Base-by-base conservation (phyloP, 192 early-diverging fungal genomes). In the Blastocladiella britannica region DNA sequence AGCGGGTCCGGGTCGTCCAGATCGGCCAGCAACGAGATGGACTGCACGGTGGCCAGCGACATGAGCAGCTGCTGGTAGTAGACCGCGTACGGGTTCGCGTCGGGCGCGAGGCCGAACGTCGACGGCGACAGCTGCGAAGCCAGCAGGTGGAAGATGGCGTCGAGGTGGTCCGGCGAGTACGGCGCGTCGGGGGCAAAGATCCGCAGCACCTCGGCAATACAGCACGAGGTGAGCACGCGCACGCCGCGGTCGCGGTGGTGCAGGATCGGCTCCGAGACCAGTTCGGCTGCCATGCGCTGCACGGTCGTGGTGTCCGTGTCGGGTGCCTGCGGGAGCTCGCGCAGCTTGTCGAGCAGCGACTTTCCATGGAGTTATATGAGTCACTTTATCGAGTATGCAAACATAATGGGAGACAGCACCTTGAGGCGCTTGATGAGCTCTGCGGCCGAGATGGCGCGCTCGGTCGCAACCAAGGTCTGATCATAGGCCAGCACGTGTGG, bases 121-220 rank as follows among this genome's bases (percentile, higher is more conserved):
- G 92, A 60, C 52, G 75, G 63, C 57, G 74, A 68, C 26, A 98
- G 70, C 63, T 93, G 89, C 52, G 64, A 66, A 20, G 83, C 72
- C 67, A 95, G 93, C 28, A 89, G 75, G 51, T 74, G 69, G 70
- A 98, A 98, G 26, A 93, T 79, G 3, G 62, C 60, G 80, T 72
- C 78, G 18, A 97, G 73, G 57, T 92, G 80, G 4, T 64, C 65
- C 53, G 83, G 77, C 51, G 58, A 76, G 67, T 93, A 95, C 8
- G 93, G 93, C 4, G 88, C 84, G 56, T 93, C 88, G 8, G 92
- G 92, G 15, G 94, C 94, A 65, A 84, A 91, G 8, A 98, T 70
- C 23, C 91, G 76, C 29, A 98, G 75, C 0, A 95, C 70, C 60
- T 98, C 94, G 0, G 90, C 87, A 30, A 94, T 71, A 66, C 91